These are phyloP conservation scores for Sporothrix brasiliensis DNA, from an alignment of 2,329 filamentous ascomycete species.

Conservation along the genomic window DNA sequence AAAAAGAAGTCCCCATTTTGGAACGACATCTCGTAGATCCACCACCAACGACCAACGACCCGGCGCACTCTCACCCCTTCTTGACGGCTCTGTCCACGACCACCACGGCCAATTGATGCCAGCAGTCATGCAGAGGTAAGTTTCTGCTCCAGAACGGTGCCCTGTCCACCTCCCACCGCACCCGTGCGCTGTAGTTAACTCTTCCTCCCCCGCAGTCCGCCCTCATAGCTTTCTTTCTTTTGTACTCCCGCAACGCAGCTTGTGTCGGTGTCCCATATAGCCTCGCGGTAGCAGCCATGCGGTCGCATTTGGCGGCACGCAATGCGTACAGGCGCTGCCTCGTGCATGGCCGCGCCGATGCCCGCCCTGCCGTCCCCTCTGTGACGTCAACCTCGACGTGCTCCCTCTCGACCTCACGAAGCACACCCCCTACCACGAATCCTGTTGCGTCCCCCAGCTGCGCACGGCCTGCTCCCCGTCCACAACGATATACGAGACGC, in stretches of 20 bases:
- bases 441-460: background rate
- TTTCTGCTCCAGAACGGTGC: background rate
- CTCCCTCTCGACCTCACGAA: background rate
- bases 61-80: background rate
- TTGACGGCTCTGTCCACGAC: background rate
- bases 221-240: conserved; percentile 8
- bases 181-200: background rate
- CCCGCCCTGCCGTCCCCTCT: background rate
- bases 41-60: background rate
- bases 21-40: conserved; percentile 24
- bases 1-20: conserved; percentile 16
- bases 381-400: conserved; percentile 3
- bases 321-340: conserved; percentile 60
- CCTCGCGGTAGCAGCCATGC: conserved; percentile 48
- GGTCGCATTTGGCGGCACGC: conserved; percentile 60
- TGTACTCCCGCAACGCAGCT: background rate
- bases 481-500: background rate
- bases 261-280: background rate
- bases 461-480: background rate
- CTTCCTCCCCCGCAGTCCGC: conserved; percentile 19
- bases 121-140: conserved; percentile 29
- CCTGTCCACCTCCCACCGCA: background rate
- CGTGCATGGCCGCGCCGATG: conserved; percentile 39
- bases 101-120: conserved; percentile 5
- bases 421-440: background rate